Percentiles rank a stretch among this genome's conserved stretches.
These are phyloP conservation scores for Lachnellula subtilissima DNA, from an alignment of 2,329 filamentous ascomycete species.

Conservation along the genomic window DNA sequence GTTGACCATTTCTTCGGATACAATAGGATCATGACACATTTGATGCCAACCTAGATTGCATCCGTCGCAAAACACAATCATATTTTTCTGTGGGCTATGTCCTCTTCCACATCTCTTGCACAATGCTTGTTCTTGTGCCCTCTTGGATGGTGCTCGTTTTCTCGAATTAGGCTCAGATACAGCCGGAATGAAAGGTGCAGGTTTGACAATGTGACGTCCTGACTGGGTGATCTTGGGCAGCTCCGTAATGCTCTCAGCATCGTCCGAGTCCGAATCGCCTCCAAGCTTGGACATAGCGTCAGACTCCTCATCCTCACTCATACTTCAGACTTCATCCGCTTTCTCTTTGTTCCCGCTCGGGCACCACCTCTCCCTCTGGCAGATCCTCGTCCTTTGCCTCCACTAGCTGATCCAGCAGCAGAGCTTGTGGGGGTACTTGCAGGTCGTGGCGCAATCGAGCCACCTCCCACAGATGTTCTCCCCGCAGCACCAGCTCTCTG, in stretches of 20 bases:
- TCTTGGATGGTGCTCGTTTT: constrained; percentile 46
- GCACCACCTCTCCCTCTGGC: constrained; percentile 15
- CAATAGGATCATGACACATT: constrained; percentile 71
- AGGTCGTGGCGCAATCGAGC: constrained; percentile 11
- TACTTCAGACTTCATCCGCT: constrained; percentile 26
- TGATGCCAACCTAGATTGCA: constrained; percentile 80
- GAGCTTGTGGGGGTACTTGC: constrained; percentile 22
- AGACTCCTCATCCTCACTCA: constrained; percentile 28
- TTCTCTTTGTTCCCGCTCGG: constrained; percentile 27
- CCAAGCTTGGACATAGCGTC: constrained; percentile 29
- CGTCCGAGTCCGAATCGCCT: constrained; percentile 35
- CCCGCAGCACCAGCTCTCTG: constrained; percentile 7
- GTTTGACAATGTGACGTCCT: constrained; percentile 65
- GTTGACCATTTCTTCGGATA: constrained; percentile 63
- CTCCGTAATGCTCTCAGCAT: constrained; percentile 40
- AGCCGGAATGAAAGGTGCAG: constrained; percentile 57
- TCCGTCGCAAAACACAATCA: constrained; percentile 81
- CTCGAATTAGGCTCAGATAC: constrained; percentile 39
- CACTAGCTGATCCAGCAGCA: constrained; percentile 15
- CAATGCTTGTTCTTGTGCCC: constrained; percentile 54
- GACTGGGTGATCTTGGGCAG: constrained; percentile 68
- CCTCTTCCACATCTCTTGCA: constrained; percentile 71
- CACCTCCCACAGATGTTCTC: constrained; percentile 14
- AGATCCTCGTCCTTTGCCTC: constrained; percentile 3
- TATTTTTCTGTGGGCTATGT: constrained; percentile 66